Evolutionary conservation across 2,329 filamentous ascomycete genomes (phyloP).

Genomic region (Talaromyces sp.): DNA sequence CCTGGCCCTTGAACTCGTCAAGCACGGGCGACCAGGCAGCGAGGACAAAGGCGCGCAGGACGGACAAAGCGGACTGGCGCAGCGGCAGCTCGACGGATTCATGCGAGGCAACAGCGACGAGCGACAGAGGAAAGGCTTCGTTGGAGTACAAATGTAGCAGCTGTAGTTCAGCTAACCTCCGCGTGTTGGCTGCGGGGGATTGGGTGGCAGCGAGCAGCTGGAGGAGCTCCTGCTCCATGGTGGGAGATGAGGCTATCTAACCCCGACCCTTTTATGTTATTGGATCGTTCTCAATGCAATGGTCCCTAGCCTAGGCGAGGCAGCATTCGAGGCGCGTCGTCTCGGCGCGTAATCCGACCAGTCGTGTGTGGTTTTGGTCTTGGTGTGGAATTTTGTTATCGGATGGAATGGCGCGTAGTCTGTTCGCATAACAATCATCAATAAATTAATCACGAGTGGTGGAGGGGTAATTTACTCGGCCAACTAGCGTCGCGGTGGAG

Average conservation of each 20-base stretch:
- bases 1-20: constrained; percentile 63
- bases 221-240: constrained; percentile 90
- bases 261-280: not conserved
- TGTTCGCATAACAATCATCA: not conserved
- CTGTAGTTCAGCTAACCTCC: constrained; percentile 82
- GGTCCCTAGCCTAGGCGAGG: not conserved
- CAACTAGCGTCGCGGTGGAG: not conserved
- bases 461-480: not conserved
- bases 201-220: constrained; percentile 84
- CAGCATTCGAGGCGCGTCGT: not conserved
- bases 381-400: not conserved
- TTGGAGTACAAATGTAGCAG: constrained; percentile 66
- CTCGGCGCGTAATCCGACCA: not conserved
- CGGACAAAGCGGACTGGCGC: constrained; percentile 76
- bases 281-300: not conserved
- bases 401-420: not conserved
- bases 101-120: constrained; percentile 77
- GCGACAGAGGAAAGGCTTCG: constrained; percentile 69
- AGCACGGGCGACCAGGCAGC: constrained; percentile 76
- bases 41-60: constrained; percentile 77
- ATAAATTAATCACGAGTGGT: not conserved
- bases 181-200: constrained; percentile 66
- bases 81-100: constrained; percentile 66
- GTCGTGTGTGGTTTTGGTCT: not conserved
- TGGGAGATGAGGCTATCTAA: constrained; percentile 15